Evolutionary conservation across 2,329 filamentous ascomycete species (phyloP).

Genomic region (Coniella vitis): DNA sequence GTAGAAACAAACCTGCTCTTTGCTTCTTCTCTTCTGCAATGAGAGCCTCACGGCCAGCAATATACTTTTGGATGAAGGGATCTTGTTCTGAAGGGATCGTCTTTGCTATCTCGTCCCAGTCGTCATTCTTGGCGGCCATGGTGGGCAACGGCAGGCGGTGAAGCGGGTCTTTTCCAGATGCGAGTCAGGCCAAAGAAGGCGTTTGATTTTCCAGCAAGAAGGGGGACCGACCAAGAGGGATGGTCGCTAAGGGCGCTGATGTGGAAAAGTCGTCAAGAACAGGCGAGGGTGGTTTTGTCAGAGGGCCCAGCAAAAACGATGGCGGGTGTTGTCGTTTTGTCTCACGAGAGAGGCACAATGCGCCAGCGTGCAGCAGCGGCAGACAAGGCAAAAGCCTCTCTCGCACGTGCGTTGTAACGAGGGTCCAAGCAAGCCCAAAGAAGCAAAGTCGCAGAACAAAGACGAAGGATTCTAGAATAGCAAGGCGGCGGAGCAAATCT

Average conservation of each 20-base stretch:
- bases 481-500: too few species aligned
- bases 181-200: background rate
- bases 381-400: too few species aligned
- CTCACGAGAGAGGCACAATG: background rate
- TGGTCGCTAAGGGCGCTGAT: too few species aligned
- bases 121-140: constrained; percentile 44
- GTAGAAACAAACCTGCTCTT: constrained; percentile 47
- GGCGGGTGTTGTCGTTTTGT: too few species aligned
- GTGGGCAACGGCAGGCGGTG: background rate
- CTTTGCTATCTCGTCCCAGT: constrained; percentile 51
- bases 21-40: constrained; percentile 75
- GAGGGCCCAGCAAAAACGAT: background rate
- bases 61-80: constrained; percentile 75
- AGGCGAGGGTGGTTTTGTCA: too few species aligned
- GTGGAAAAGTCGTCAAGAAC: too few species aligned
- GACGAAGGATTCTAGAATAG: too few species aligned
- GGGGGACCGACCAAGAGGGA: too few species aligned
- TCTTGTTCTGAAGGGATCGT: constrained; percentile 56
- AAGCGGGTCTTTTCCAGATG: background rate
- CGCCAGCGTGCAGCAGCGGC: background rate
- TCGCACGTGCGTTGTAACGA: too few species aligned
- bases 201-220: too few species aligned
- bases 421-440: too few species aligned
- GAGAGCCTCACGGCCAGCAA: constrained; percentile 67
- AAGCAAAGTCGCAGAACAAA: too few species aligned